Base-by-base conservation (phyloP, 352 stramenopile species). In the Peronospora farinosa region DNA sequence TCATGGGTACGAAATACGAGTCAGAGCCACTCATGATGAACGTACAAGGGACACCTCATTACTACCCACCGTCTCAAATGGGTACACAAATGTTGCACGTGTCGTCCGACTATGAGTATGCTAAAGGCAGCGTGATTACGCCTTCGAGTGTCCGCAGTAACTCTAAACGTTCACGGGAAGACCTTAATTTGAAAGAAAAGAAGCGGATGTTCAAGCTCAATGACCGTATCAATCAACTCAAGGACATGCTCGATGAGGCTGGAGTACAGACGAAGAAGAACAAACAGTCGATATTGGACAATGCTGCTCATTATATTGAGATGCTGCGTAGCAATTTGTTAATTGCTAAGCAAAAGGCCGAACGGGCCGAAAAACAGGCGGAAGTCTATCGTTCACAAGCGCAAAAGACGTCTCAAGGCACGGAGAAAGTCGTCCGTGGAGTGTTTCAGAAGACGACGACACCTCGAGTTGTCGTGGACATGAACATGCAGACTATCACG, bases 161-260 rank as follows among this genome's bases (percentile, higher is more conserved):
- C 54, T 64, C 75, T 11, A 86, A 81, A 52, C 78, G 78, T 33
- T 87, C 72, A 6, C 76, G 81, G 8, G 74, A 92, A 43, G 81
- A 89, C 47, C 63, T 92, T 0, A 92, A 92, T 49, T 33, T 89
- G 7, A 89, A 89, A 62, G 81, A 92, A 63, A 92, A 92, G 73
- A 92, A 88, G 70, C 78, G 81, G 60, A 89, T 92, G 81, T 89
- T 89, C 57, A 92, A 92, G 72, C 73, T 92, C 8, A 92, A 92
- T 51, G 78, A 92, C 52, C 79, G 76, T 33, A 92, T 92, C 60
- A 85, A 71, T 32, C 69, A 86, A 47, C 65, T 90, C 10, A 89
- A 87, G 52, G 67, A 75, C 7, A 57, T 83, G 47, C 52, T 81
- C 25, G 71, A 81, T 35, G 71, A 84, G 27, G 76, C 76, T 10